Evolutionary conservation across 305 asterid genomes (phyloP).

Genomic region (Fraxinus albicans): DNA sequence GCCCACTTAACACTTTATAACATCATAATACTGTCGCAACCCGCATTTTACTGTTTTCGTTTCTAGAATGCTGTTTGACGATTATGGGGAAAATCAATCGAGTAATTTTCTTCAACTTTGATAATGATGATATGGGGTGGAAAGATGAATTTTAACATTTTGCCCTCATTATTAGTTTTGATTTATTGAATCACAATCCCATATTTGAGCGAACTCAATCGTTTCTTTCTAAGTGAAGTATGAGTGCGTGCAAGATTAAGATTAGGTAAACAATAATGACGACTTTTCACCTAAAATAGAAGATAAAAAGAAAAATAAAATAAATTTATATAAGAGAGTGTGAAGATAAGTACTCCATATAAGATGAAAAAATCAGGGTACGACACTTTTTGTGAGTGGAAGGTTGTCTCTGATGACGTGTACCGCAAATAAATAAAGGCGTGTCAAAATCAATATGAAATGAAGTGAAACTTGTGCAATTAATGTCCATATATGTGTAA

Average conservation of each 20-base stretch:
- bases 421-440: neutral
- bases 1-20: no score
- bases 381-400: neutral
- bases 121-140: no score
- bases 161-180: no score
- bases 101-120: no score
- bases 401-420: neutral
- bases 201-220: neutral
- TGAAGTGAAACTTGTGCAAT: neutral
- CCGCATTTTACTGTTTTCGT: neutral
- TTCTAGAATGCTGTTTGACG: neutral
- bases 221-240: neutral
- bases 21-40: no score
- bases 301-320: neutral
- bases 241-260: neutral
- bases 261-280: neutral
- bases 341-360: neutral
- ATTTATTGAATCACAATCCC: neutral
- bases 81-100: no score
- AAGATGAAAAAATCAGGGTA: neutral
- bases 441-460: neutral
- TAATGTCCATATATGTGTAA: neutral
- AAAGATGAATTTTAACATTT: no score
- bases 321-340: neutral
- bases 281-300: neutral